These are phyloP conservation scores for Cercospora citrullina DNA, from an alignment of 2,329 filamentous ascomycete genomes.

Conservation along the genomic window DNA sequence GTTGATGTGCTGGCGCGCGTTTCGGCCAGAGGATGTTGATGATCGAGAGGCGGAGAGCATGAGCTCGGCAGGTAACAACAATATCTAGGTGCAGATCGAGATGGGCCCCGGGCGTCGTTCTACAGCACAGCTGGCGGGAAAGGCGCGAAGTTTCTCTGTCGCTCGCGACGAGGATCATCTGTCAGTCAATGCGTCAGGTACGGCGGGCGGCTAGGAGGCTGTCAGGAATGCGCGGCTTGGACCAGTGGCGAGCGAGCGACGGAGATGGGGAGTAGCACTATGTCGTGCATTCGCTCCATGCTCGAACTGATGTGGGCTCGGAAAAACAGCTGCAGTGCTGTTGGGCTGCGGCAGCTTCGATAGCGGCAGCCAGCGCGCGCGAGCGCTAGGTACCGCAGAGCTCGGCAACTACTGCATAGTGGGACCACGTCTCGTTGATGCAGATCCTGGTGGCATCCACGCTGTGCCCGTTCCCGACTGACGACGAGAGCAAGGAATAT, in stretches of 20 bases:
- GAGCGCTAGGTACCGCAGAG: background rate
- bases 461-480: constrained; percentile 20
- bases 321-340: constrained; percentile 20
- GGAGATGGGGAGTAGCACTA: constrained; percentile 18
- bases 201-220: background rate
- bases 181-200: constrained; percentile 29
- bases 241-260: constrained; percentile 9
- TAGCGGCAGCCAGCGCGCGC: constrained; percentile 22
- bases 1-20: constrained; percentile 87
- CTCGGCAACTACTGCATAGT: constrained; percentile 31
- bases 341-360: constrained; percentile 12
- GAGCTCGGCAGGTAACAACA: constrained; percentile 35
- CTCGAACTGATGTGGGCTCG: constrained; percentile 21
- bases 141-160: constrained; percentile 21
- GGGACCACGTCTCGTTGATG: background rate
- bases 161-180: constrained; percentile 22
- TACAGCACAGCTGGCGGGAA: constrained; percentile 20
- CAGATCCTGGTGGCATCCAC: constrained; percentile 15
- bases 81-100: constrained; percentile 38
- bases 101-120: constrained; percentile 23
- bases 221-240: background rate
- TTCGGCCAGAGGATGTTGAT: constrained; percentile 66
- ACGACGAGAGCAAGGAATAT: constrained; percentile 4
- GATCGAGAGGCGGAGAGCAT: constrained; percentile 38
- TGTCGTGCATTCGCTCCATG: constrained; percentile 35